These are phyloP conservation scores for Sphaerobolus stellatus DNA, from an alignment of 1,284 basidiomycete species.

Conservation along the genomic window DNA sequence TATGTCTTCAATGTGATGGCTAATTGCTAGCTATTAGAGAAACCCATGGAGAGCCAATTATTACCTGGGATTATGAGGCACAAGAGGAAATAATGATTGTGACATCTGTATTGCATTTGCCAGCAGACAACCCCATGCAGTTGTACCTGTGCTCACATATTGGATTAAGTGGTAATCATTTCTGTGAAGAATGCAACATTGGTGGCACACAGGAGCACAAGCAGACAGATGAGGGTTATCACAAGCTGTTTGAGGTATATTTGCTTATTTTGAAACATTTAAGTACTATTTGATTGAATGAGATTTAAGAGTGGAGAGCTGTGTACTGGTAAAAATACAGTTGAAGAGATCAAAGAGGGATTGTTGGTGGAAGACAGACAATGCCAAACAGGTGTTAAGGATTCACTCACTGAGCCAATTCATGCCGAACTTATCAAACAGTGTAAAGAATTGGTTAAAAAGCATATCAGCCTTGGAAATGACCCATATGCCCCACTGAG, in stretches of 20 bases:
- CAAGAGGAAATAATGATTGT: constrained; percentile 22
- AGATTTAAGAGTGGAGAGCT: background rate
- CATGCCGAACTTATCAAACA: background rate
- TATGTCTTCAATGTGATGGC: no score
- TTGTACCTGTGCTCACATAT: constrained; percentile 6
- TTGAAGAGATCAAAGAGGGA: background rate
- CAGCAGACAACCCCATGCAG: constrained; percentile 19
- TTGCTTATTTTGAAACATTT: background rate
- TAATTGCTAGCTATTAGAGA: no score
- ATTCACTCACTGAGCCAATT: background rate
- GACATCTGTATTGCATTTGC: background rate
- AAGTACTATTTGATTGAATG: background rate
- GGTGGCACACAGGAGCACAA: constrained; percentile 12
- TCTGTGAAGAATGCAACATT: constrained; percentile 14
- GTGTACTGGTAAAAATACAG: background rate
- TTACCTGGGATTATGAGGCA: constrained; percentile 23
- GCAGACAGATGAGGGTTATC: constrained; percentile 9
- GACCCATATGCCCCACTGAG: no score
- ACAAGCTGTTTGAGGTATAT: constrained; percentile 11
- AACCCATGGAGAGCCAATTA: no score
- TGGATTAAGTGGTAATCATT: constrained; percentile 2
- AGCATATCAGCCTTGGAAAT: background rate
- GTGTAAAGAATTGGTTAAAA: background rate
- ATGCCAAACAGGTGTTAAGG: background rate
- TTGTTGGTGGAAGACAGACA: background rate